Evolutionary conservation across 495 filamentous ascomycete species (phyloP).

Genomic region (Penicillium daleae): DNA sequence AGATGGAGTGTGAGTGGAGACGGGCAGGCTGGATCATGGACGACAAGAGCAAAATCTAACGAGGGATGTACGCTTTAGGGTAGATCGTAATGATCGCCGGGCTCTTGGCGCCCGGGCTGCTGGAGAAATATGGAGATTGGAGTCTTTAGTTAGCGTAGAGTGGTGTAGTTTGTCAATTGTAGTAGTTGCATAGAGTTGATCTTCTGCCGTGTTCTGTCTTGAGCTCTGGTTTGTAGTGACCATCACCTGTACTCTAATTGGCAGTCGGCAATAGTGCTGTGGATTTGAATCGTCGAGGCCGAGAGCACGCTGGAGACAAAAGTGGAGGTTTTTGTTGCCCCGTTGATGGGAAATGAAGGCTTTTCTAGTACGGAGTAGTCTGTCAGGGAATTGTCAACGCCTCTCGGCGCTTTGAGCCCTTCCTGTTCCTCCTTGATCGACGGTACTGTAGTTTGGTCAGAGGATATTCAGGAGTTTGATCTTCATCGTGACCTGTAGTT

Average conservation of each 20-base stretch:
- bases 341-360: constrained; percentile 4
- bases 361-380: not conserved
- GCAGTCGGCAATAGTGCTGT: not conserved
- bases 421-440: not conserved
- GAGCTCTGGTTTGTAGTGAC: not conserved
- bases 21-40: not conserved
- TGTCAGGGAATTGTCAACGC: not conserved
- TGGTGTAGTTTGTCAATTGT: not conserved
- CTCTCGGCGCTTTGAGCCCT: not conserved
- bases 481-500: not conserved
- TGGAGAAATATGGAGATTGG: not conserved
- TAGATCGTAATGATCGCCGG: constrained; percentile 10
- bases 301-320: not conserved
- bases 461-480: not conserved
- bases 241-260: not conserved
- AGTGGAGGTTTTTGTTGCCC: not conserved
- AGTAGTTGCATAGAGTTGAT: not conserved
- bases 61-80: constrained; percentile 4
- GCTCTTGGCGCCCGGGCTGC: not conserved
- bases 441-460: constrained; percentile 2
- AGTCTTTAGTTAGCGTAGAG: not conserved
- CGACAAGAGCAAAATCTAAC: constrained; percentile 12
- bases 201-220: not conserved
- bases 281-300: not conserved
- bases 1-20: constrained; percentile 2